A percentile compares a stretch with the other conserved stretches of the same genome.
Evolutionary conservation across 1,284 basidiomycete species (phyloP).

Genomic region (Trichosporon asahii): DNA sequence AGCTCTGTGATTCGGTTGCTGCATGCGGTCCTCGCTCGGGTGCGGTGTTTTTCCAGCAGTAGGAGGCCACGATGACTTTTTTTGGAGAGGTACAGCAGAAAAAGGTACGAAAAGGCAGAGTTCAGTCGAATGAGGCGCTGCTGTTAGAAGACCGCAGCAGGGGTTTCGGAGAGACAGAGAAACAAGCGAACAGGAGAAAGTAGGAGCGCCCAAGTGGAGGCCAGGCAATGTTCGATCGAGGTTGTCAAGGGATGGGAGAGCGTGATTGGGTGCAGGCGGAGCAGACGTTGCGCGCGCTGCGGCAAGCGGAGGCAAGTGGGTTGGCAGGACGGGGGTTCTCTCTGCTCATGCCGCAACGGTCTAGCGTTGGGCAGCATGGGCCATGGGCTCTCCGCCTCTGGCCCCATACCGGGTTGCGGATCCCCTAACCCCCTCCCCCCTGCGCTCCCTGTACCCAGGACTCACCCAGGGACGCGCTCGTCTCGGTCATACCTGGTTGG

Average conservation of each 20-base stretch:
- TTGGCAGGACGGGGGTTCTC: background rate
- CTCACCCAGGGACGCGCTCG: background rate
- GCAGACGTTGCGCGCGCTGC: background rate
- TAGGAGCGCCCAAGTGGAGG: too few species aligned
- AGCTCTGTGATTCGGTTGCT: background rate
- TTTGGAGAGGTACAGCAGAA: background rate
- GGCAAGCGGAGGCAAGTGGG: background rate
- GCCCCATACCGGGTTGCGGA: background rate
- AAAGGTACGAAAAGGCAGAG: background rate
- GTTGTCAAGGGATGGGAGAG: background rate
- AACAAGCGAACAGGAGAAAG: background rate
- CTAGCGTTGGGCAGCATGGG: background rate
- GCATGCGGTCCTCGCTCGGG: background rate
- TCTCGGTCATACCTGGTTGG: conserved; percentile 3
- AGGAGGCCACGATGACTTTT: background rate
- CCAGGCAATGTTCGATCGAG: background rate
- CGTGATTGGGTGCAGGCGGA: background rate
- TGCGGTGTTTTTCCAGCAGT: background rate
- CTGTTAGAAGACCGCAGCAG: background rate
- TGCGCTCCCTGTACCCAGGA: background rate
- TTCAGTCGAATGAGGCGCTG: background rate
- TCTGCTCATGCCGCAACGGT: background rate
- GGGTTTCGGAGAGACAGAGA: background rate
- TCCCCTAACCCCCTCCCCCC: background rate
- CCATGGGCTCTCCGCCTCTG: background rate